Percentiles rank a stretch among this genome's conserved stretches.
phyloP scores from a whole-genome alignment of 495 filamentous ascomycete genomes.

The Entonaema liquescens region DNA sequence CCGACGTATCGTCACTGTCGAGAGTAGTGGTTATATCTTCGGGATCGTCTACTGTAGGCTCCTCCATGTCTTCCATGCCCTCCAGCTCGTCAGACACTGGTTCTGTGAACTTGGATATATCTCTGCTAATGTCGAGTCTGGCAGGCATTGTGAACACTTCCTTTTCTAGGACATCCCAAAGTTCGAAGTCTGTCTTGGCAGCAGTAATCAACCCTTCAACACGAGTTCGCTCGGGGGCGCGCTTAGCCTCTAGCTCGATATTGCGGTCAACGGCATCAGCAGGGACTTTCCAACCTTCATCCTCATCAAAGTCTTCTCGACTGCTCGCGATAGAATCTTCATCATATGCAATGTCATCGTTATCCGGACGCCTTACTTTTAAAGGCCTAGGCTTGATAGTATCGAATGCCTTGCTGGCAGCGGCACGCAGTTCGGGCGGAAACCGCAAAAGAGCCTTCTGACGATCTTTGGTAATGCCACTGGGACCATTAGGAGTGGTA shows the following conservation, averaged over 20 bases:
- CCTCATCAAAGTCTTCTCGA: slow-evolving; percentile 40
- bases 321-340: background rate
- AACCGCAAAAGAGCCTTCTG: slow-evolving; percentile 51
- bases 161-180: slow-evolving; percentile 76
- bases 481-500: slow-evolving; percentile 7
- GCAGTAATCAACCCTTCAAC: slow-evolving; percentile 59
- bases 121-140: slow-evolving; percentile 47
- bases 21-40: background rate
- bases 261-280: slow-evolving; percentile 36
- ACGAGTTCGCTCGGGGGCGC: slow-evolving; percentile 50
- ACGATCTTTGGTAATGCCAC: slow-evolving; percentile 39
- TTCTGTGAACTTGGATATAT: background rate
- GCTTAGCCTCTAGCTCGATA: slow-evolving; percentile 48
- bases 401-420: slow-evolving; percentile 50
- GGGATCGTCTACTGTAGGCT: background rate
- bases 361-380: background rate
- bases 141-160: slow-evolving; percentile 72
- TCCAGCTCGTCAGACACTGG: background rate
- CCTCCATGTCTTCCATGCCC: background rate
- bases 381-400: slow-evolving; percentile 34
- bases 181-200: slow-evolving; percentile 67
- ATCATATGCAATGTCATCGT: slow-evolving; percentile 20
- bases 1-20: background rate
- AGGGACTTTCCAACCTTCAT: slow-evolving; percentile 41
- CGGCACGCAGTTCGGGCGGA: slow-evolving; percentile 51